These are phyloP conservation scores for Amphibolis antarctica DNA, from an alignment of 106 monocot species.

Conservation along the genomic window DNA sequence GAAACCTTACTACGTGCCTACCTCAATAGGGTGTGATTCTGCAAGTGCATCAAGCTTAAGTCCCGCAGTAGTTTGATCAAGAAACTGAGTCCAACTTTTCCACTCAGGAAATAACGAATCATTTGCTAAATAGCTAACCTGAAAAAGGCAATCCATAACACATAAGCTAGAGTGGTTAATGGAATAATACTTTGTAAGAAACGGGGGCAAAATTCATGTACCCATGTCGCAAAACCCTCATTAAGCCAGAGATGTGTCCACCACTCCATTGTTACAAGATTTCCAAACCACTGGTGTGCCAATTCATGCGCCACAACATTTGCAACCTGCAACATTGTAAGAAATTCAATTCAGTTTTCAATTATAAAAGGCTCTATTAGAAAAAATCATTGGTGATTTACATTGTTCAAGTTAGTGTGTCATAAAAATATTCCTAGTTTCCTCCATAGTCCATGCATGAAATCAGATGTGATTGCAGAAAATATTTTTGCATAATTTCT, in stretches of 20 bases:
- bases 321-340: constrained; percentile 47
- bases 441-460: no score
- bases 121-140: constrained; percentile 86
- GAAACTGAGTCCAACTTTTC: constrained; percentile 95
- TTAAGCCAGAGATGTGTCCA: constrained; percentile 99
- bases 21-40: constrained; percentile 98
- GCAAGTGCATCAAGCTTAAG: constrained; percentile 78
- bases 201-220: constrained; percentile 14
- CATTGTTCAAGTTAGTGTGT: neutral
- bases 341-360: neutral
- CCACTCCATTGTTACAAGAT: constrained; percentile 99
- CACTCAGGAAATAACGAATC: constrained; percentile 88
- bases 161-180: neutral
- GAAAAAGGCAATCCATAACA: constrained; percentile 2
- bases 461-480: no score
- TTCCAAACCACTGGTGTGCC: constrained; percentile 99
- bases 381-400: constrained; percentile 1
- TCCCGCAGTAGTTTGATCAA: constrained; percentile 61
- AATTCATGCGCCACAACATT: constrained; percentile 89
- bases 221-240: constrained; percentile 98
- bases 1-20: constrained; percentile 9
- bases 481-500: no score
- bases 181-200: neutral
- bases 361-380: neutral
- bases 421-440: no score